Base-by-base conservation (phyloP, 2,329 filamentous ascomycete species). In the Sordariomycetes sp. region DNA sequence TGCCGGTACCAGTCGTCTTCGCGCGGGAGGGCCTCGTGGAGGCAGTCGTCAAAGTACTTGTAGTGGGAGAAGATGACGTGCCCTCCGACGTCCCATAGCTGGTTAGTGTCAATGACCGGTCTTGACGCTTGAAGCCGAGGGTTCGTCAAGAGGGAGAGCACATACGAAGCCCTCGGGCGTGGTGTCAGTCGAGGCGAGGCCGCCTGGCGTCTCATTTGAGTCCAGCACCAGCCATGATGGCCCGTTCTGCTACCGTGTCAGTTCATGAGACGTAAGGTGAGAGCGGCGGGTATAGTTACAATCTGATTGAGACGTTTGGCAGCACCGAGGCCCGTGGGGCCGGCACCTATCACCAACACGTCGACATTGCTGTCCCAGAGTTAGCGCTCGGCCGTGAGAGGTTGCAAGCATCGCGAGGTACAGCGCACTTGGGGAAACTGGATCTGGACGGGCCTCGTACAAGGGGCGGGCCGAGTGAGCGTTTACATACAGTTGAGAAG, bases 21-120 rank as follows among this genome's bases (percentile, higher is more conserved):
- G 69, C 90, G 90, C 67, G 94, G 94, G 50, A 99, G 85, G 56
- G 94, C 94, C 80, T 99, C 94, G 72, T 97, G 83, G 70, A 99
- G 86, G 78, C 89, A 95, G 79, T 99, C 94, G 76, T 99, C 94
- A 72, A 99, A 99, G 84, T 99, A 99, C 79, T 96, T 96, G 87
- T 99, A 99, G 83, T 96, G 91, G 66, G 91, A 96, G 82, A 96
- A 96, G 77, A 96, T 96, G 75, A 96, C 91, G 76, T 96, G 91
- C 66, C 91, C 91, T 71, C 91, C 91, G 66, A 99, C 94, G 76
- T 99, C 94, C 82, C 96, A 99, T 67, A 99, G 84, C 92, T 96
- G 13, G 12, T 24, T 20, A 24, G 20, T 45, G 59, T 59, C 53
- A 61, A 58, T 25, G 8, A n/a, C 5, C 20, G n/a, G 17, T 45